These are phyloP conservation scores for Alisma plantagoaquatica DNA, from an alignment of 106 monocot genomes.

Conservation along the genomic window DNA sequence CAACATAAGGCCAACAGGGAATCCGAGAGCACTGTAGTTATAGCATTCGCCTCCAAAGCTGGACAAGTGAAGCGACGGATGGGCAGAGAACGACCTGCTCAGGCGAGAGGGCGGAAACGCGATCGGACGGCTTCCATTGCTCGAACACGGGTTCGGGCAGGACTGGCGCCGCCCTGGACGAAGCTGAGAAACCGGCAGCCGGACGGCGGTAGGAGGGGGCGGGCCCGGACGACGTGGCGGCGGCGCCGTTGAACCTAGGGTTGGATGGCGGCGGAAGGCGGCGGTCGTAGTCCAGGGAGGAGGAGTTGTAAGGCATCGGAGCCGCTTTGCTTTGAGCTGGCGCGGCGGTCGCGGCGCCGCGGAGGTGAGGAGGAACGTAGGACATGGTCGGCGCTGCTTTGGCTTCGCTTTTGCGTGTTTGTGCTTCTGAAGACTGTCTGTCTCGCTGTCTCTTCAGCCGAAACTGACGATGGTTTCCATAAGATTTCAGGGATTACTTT, in stretches of 20 bases:
- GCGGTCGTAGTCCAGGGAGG: constrained; percentile 14
- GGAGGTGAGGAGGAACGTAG: constrained; percentile 36
- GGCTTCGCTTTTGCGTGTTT: too few relatives aligned
- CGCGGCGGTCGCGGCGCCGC: constrained; percentile 7
- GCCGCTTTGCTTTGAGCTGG: background rate
- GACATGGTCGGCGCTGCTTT: constrained; percentile 34
- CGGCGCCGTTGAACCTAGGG: background rate
- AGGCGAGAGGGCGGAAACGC: constrained; percentile 20
- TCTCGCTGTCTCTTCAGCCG: too few relatives aligned
- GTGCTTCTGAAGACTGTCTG: too few relatives aligned
- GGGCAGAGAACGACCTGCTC: constrained; percentile 20
- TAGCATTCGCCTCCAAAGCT: too few relatives aligned
- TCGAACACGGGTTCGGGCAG: constrained; percentile 28
- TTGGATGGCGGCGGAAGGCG: background rate
- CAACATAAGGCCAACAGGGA: background rate
- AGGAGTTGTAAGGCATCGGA: constrained; percentile 12
- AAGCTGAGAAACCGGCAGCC: background rate
- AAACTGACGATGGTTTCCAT: too few relatives aligned
- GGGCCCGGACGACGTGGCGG: constrained; percentile 4
- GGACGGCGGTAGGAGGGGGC: background rate
- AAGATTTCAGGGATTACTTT: too few relatives aligned
- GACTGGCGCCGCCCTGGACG: background rate
- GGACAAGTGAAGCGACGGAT: background rate
- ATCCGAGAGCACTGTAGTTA: too few relatives aligned
- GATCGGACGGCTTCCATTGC: constrained; percentile 40